phyloP scores from a whole-genome alignment of 768 basidiomycete species.

The Serendipita indica region DNA sequence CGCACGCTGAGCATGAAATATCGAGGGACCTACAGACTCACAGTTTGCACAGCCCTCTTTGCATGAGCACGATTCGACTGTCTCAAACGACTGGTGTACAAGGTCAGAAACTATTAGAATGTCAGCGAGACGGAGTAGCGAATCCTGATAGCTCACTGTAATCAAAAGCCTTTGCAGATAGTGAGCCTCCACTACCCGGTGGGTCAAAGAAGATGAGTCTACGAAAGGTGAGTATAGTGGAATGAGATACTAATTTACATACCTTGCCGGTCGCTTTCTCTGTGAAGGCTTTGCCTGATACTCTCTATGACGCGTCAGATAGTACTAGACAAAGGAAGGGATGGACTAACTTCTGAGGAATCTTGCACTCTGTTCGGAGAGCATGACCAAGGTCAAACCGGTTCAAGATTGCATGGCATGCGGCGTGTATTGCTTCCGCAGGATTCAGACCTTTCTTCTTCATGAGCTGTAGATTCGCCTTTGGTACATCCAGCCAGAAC shows the following conservation, averaged over 20 bases:
- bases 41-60: constrained; percentile 56
- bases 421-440: constrained; percentile 74
- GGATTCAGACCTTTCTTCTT: constrained; percentile 40
- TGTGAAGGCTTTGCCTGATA: constrained; percentile 35
- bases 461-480: constrained; percentile 37
- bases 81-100: constrained; percentile 40
- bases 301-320: no score
- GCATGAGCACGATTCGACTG: constrained; percentile 50
- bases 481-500: constrained; percentile 66
- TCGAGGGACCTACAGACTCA: constrained; percentile 22
- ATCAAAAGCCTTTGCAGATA: constrained; percentile 70
- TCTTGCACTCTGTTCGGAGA: constrained; percentile 72
- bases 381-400: constrained; percentile 55
- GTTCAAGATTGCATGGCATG: constrained; percentile 71
- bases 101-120: constrained; percentile 34
- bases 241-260: constrained; percentile 7
- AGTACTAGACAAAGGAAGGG: no score
- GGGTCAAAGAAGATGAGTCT: constrained; percentile 75
- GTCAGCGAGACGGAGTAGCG: not conserved
- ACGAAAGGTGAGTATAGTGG: constrained; percentile 8
- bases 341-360: no score
- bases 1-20: not conserved
- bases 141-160: constrained; percentile 34
- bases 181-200: constrained; percentile 51
- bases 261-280: constrained; percentile 60